Evolutionary conservation across 2,329 filamentous ascomycete species (phyloP), one percentile per base, ranked within the genome.

Genomic region (Ascochyta lentis): DNA sequence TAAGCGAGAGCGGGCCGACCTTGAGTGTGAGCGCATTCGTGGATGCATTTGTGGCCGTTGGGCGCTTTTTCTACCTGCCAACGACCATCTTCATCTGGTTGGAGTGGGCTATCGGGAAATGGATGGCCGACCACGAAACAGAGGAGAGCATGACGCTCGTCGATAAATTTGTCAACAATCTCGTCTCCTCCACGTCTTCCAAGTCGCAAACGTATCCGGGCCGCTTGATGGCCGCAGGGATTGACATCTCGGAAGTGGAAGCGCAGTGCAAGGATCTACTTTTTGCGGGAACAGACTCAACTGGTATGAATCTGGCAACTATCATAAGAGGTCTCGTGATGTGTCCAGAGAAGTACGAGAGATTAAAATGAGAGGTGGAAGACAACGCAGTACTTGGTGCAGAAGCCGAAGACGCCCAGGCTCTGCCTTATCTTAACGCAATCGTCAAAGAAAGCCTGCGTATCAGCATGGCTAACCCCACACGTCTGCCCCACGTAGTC

Each of bases 21-120:
- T 66, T 59, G 56, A 83, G 56, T 76, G 77, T 51, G 75, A 80
- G n/a, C 76, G 76, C 41, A 0, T 85, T 85, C 63, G 82, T 86
- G 12, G 80, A 85, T 64, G 76, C 79, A 2, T 82, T 83, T 60
- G 83, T 85, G 2, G 81, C 79, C 4, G 79, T 84, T 6, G 82
- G 82, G 0, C 73, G 81, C 3, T 83, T 85, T 63, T 84, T 83
- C 65, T 83, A 83, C 59, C 65, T 85, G 1, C 81, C 80, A 1
- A 78, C 73, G 23, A 68, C 58, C 40, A 61, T 75, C 3, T 81
- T 82, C 54, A 53, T 71, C 12, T 65, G 73, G 13, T 59, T 80
- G 22, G 78, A 81, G 34, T 76, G 73, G 56, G 59, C 63, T 15
- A 55, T 73, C 1, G 64, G 70, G 9, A 76, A 77, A 54, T 70